Evolutionary conservation across 2,329 filamentous ascomycete genomes (phyloP), one percentile per base, ranked within the genome.

Genomic region (Hymenotorrendiella dingleyae): DNA sequence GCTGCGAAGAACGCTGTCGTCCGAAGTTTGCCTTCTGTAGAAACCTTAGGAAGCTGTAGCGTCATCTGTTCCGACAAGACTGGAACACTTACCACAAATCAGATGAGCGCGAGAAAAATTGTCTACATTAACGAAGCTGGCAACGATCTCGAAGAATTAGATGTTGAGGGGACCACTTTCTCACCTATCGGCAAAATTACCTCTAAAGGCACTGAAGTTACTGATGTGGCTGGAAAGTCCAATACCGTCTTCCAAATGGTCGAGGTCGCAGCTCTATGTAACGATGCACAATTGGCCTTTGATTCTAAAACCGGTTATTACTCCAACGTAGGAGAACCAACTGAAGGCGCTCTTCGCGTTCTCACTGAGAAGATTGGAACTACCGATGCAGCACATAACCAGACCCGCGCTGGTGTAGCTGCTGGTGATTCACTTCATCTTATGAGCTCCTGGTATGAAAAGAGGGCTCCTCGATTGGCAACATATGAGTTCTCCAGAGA

Each of bases 31-130:
- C 93, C 93, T 16, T 98, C 93, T 1, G 93, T 98, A 40, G 93
- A 98, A 68, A 98, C 93, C 10, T 76, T 98, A 40, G 93, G 93
- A 62, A 98, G 93, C 75, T 98, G 93, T 78, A 98, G 93, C 60
- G 90, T 98, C 44, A 96, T 98, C 63, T 98, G 94, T 72, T 98
- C 94, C 4, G 93, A 98, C 73, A 98, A 98, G 74, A 98, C 93
- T 4, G 94, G 93, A 55, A 98, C 93, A 36, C 70, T 98, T 62
- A 98, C 93, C 9, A 98, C 93, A 29, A 98, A 98, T 69, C 90
- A 97, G 68, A 98, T 98, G 93, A 97, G 93, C 61, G 93, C 96
- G 43, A 93, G 82, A 71, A 94, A 91, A 67, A 69, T 97, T 43
- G 86, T 95, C 36, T 87, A 90, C 62, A 73, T 98, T 54, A 82